These are phyloP conservation scores for Aspergillus ustus DNA, from an alignment of 2,329 filamentous ascomycete genomes.

Conservation along the genomic window DNA sequence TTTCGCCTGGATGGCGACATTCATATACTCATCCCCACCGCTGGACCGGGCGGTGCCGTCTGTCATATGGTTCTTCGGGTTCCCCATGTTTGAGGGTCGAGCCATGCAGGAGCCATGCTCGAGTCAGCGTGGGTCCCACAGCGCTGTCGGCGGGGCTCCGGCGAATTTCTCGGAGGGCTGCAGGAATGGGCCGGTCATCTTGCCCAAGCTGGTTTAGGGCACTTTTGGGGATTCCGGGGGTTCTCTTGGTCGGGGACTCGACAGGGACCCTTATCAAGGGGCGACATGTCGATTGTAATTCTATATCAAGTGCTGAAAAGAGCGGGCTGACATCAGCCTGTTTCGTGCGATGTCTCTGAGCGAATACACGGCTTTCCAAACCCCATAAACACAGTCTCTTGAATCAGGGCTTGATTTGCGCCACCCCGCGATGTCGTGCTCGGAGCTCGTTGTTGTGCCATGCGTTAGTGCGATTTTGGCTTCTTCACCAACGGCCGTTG, in stretches of 20 bases:
- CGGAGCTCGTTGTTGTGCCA: constrained; percentile 26
- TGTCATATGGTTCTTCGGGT: constrained; percentile 5
- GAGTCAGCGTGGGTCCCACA: constrained; percentile 7
- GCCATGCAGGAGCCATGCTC: constrained; percentile 5
- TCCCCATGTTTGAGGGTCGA: not conserved
- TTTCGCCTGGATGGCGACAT: constrained; percentile 7
- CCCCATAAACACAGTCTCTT: not conserved
- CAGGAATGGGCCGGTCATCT: not conserved
- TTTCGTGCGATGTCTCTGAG: not conserved
- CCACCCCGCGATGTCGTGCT: constrained; percentile 30
- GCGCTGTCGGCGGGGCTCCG: constrained; percentile 27
- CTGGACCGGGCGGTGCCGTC: not conserved
- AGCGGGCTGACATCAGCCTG: not conserved
- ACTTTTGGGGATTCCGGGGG: not conserved
- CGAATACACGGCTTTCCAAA: not conserved
- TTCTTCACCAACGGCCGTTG: not conserved
- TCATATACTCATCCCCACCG: constrained; percentile 3
- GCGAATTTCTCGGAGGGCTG: constrained; percentile 32
- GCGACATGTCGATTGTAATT: not conserved
- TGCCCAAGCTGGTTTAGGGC: constrained; percentile 10
- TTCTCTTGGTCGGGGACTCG: not conserved
- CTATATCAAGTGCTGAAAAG: not conserved
- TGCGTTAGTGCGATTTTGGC: constrained; percentile 17
- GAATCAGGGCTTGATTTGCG: not conserved
- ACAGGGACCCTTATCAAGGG: not conserved